Evolutionary conservation across 2,329 filamentous ascomycete species (phyloP).

Genomic region (Dryadomyces sulphureus): DNA sequence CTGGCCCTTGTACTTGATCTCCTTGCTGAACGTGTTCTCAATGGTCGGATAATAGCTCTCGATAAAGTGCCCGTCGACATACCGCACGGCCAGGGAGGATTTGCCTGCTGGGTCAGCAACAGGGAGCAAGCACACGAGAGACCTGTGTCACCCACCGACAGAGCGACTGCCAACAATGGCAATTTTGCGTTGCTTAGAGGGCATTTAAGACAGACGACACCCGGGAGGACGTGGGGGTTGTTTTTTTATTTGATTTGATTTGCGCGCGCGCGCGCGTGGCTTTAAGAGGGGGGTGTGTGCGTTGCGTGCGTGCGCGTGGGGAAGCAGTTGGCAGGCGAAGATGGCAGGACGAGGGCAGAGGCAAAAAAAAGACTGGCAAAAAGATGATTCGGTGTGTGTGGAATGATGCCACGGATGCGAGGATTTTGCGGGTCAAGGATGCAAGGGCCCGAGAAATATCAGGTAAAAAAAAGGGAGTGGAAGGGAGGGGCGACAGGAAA

Average conservation of each 20-base stretch:
- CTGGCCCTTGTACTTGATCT: constrained; percentile 83
- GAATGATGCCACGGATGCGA: not conserved
- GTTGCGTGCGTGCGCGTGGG: not conserved
- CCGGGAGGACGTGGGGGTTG: constrained; percentile 8
- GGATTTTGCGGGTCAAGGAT: not conserved
- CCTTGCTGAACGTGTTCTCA: constrained; percentile 96
- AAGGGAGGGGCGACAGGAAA: not conserved
- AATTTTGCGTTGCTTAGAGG: constrained; percentile 76
- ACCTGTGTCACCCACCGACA: constrained; percentile 36
- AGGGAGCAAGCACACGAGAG: not conserved
- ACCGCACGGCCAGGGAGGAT: constrained; percentile 91
- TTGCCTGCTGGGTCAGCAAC: constrained; percentile 55
- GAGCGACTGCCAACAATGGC: constrained; percentile 91
- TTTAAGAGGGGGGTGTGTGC: not conserved
- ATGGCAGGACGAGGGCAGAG: not conserved
- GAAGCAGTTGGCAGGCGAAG: not conserved
- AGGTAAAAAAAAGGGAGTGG: not conserved
- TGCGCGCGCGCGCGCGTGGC: not conserved
- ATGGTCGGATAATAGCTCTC: constrained; percentile 99
- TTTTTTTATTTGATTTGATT: no score
- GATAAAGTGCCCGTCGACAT: constrained; percentile 95
- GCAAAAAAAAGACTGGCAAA: not conserved
- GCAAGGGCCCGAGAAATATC: not conserved
- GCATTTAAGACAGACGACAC: constrained; percentile 7
- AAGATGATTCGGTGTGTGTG: no score